These are phyloP conservation scores for Hericium coralloides DNA, from an alignment of 768 basidiomycete genomes.

Conservation along the genomic window DNA sequence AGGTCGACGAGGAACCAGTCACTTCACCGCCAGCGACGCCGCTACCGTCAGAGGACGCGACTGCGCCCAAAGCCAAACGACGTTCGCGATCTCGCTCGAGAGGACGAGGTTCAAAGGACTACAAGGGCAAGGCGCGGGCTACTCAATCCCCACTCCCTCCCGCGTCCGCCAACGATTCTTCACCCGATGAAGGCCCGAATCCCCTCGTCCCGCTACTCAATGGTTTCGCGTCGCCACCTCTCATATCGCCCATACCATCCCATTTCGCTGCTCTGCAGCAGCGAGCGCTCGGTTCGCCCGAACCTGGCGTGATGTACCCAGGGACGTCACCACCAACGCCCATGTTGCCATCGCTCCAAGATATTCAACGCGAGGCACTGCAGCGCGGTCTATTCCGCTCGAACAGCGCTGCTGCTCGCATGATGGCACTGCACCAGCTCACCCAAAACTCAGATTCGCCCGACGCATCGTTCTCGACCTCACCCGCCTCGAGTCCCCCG, in stretches of 20 bases:
- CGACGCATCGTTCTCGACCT: slow-evolving; percentile 37
- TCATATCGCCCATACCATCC: slow-evolving; percentile 48
- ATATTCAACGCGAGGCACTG: slow-evolving; percentile 43
- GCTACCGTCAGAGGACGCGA: slow-evolving; percentile 16
- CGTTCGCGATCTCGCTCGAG: slow-evolving; percentile 63
- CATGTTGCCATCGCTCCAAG: slow-evolving; percentile 66
- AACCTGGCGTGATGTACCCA: slow-evolving; percentile 51
- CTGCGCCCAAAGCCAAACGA: slow-evolving; percentile 40
- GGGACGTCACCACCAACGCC: slow-evolving; percentile 60
- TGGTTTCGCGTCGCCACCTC: slow-evolving; percentile 22
- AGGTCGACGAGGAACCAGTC: slow-evolving; percentile 14
- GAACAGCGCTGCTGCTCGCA: slow-evolving; percentile 78
- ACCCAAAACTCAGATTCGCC: slow-evolving; percentile 66
- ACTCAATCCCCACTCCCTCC: slow-evolving; percentile 36
- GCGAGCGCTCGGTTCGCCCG: slow-evolving; percentile 28
- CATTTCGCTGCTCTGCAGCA: slow-evolving; percentile 29
- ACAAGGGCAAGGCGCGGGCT: slow-evolving; percentile 36
- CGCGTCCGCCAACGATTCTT: slow-evolving; percentile 53
- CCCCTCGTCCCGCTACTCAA: slow-evolving; percentile 18
- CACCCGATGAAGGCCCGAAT: slow-evolving; percentile 39
- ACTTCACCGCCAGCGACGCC: slow-evolving; percentile 14
- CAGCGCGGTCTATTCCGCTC: slow-evolving; percentile 67
- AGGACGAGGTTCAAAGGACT: slow-evolving; percentile 57
- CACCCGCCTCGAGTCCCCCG: slow-evolving; percentile 29
- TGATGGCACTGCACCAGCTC: slow-evolving; percentile 77